Evolutionary conservation across 202 grass and related monocot genomes (phyloP).

Genomic region (Cymbopogon flexuosus): DNA sequence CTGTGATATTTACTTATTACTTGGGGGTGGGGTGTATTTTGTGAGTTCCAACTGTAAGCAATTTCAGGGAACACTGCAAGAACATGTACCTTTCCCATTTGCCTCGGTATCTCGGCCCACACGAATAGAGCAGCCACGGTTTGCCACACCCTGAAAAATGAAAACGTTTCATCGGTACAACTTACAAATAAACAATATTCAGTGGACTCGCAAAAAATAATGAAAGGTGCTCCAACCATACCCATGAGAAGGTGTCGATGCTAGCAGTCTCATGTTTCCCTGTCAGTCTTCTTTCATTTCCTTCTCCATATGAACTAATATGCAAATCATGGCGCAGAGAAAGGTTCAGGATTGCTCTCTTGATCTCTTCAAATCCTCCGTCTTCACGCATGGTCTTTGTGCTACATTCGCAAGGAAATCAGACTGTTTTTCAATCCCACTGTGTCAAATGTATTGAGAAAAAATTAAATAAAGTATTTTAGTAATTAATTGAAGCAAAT

Average conservation of each 20-base stretch:
- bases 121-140: conserved; percentile 92
- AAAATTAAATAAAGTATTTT: background rate
- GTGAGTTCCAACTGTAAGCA: conserved; percentile 14
- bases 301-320: conserved; percentile 96
- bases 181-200: background rate
- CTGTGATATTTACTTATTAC: background rate
- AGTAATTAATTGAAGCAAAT: background rate
- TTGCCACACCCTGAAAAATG: conserved; percentile 76
- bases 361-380: conserved; percentile 84
- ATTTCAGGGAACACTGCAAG: background rate
- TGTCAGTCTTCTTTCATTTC: conserved; percentile 89
- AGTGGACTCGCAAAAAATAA: background rate
- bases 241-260: conserved; percentile 94
- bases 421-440: conserved; percentile 15
- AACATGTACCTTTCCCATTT: conserved; percentile 78
- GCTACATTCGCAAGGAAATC: conserved; percentile 46
- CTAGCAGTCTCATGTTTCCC: conserved; percentile 90
- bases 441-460: background rate
- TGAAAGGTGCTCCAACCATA: conserved; percentile 24
- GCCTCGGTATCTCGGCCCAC: conserved; percentile 89
- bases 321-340: conserved; percentile 87
- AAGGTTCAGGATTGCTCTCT: conserved; percentile 94
- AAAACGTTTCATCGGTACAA: background rate
- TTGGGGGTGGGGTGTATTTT: background rate
- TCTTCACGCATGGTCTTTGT: conserved; percentile 92